Percentiles rank a stretch among this genome's conserved stretches.
phyloP scores from a whole-genome alignment of 2,329 filamentous ascomycete genomes.

The Didymosphaeria variabile region DNA sequence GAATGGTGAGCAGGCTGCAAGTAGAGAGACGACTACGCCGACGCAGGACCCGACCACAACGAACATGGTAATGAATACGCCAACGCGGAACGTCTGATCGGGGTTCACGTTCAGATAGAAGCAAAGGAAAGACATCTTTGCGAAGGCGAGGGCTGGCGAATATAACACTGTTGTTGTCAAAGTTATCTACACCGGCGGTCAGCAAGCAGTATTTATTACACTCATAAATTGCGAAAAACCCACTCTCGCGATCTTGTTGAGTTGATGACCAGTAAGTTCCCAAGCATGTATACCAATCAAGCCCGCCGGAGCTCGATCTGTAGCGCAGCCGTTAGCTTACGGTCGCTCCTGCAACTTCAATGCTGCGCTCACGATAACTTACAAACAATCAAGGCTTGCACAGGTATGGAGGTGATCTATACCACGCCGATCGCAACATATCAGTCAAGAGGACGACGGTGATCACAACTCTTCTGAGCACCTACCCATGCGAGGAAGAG shows the following conservation, averaged over 20 bases:
- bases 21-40: conserved; percentile 27
- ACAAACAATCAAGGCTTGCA: conserved; percentile 23
- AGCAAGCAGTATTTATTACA: background rate
- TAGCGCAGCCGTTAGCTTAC: conserved; percentile 1
- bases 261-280: conserved; percentile 26
- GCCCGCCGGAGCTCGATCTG: conserved; percentile 23
- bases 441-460: background rate
- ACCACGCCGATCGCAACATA: background rate
- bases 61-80: conserved; percentile 27
- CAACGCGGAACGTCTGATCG: conserved; percentile 12
- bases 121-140: conserved; percentile 27
- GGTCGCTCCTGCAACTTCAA: background rate
- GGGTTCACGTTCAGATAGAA: conserved; percentile 24
- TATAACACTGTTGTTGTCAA: conserved; percentile 25
- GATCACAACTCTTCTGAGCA: background rate
- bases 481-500: conserved; percentile 21
- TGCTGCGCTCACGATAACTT: background rate
- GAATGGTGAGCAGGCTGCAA: conserved; percentile 29
- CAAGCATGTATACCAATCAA: conserved; percentile 25
- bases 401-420: conserved; percentile 18
- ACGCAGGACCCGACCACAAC: conserved; percentile 27
- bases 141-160: conserved; percentile 23
- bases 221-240: background rate
- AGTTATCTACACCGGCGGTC: conserved; percentile 17
- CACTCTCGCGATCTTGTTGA: conserved; percentile 21